Base-by-base conservation (phyloP, 2,329 filamentous ascomycete species). In the Ophiostoma triangulosporum region DNA sequence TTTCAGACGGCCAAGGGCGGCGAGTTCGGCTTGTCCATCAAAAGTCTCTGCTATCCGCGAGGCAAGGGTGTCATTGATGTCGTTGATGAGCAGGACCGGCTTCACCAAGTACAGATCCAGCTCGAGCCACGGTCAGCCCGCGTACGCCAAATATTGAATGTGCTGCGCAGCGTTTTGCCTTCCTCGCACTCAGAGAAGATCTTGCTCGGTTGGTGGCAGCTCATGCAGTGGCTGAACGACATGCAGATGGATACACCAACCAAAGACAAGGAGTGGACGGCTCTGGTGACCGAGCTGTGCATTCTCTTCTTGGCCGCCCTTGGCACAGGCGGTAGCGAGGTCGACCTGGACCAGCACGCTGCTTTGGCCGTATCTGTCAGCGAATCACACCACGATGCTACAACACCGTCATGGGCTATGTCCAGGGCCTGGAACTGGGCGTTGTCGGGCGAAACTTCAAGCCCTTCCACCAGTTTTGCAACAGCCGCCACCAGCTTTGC, bases 181-280 rank as follows among this genome's bases (percentile, higher is more conserved):
- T 70, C 78, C 20, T 70, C 73, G 0, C 72, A 76, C 38, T 78
- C 68, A 56, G 83, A 71, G 69, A 85, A 72, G 26, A 68, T 88
- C 9, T 68, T 86, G 54, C 74, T 81, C 9, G 80, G 77, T 2
- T 90, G 86, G 84, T 86, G 85, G 76, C 82, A 87, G 62, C 74
- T 79, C 20, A 76, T 85, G 67, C 78, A 80, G 57, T 91, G 86
- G 86, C 70, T 87, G 38, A 69, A 70, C 29, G 17, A 27, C 31
- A 62, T 51, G 6, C 57, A 55, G 12, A 40, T 57, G 3, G 52
- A 53, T 0, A 67, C 73, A 4, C 63, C 69, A 7, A 64, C 72
- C 14, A 65, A 67, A 3, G 74, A 84, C 57, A 54, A 69, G 1
- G 86, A 90, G 64, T 90, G 85, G 85, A 84, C 83, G 4, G 78